Conservation (phyloP, 176 grass and related monocot species). For the Musa beccarii region DNA sequence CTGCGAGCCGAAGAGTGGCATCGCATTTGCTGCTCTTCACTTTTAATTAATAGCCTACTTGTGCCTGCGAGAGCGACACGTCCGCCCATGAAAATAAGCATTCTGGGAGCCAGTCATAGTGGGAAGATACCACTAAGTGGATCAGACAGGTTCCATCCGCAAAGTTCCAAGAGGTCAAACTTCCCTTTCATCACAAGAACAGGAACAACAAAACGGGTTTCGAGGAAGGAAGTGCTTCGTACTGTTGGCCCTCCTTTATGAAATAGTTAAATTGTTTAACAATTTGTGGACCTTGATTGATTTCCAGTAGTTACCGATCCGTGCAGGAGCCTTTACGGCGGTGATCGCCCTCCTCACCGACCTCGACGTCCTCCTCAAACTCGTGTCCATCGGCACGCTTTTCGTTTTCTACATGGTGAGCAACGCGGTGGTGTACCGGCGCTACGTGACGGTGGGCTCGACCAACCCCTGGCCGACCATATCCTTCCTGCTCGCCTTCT, state of each 20-base stretch:
- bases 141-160: not conserved
- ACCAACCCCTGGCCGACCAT: conserved; percentile 35
- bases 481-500: conserved; percentile 51
- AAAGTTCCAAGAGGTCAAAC: too few relatives aligned
- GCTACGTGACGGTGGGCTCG: conserved; percentile 37
- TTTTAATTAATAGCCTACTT: not conserved
- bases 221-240: too few relatives aligned
- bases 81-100: not conserved
- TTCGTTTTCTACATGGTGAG: conserved; percentile 99
- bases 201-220: too few relatives aligned
- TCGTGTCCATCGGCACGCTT: conserved; percentile 91
- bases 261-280: too few relatives aligned
- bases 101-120: not conserved
- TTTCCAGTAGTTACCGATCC: too few relatives aligned
- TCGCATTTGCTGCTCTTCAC: not conserved
- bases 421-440: conserved; percentile 84
- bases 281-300: too few relatives aligned
- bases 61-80: not conserved
- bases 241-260: too few relatives aligned
- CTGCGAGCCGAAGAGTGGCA: not conserved
- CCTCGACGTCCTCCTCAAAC: conserved; percentile 71
- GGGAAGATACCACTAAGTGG: not conserved
- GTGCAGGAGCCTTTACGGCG: conserved; percentile 63
- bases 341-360: conserved; percentile 76
- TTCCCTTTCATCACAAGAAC: too few relatives aligned